Base-by-base conservation (phyloP, 805 yeast genomes). In the Yamadazyma sp. region DNA sequence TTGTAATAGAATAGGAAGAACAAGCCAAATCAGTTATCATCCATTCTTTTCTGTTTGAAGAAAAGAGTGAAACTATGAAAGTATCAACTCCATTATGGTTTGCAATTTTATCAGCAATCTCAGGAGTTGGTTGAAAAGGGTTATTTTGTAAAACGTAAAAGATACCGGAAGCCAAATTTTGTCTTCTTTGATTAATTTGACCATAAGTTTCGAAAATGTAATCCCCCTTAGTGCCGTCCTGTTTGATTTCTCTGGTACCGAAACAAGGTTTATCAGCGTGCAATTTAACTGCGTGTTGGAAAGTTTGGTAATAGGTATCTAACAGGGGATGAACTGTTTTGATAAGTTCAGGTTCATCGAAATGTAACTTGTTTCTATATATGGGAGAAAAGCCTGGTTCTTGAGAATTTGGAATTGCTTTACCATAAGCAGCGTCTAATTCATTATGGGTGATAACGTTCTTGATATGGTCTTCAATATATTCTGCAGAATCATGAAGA, bases 41-140 rank as follows among this genome's bases (percentile, higher is more conserved):
- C 93, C 93, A 84, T 56, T 83, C 86, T 7, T 73, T 65, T 31
- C 78, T 64, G 52, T 82, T 82, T 13, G 69, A 64, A 16, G 82
- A 70, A 53, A 75, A 74, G 13, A 82, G 48, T 1, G 82, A 64
- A 30, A 80, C 70, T 24, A 79, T 60, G 46, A 78, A 80, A 4
- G 65, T 52, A 30, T 43, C 45, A 6, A 5, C 5, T 2, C 24
- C 27, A 1, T 11, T 10, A 31, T 46, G 46, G 27, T 43, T 38
- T 9, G 46, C 47, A 31, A 65, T 53, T 30, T 55, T 55, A 8
- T 33, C 37, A 15, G 48, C 39, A 11, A 42, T 49, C 15, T 52
- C 47, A 17, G 55, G 48, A 13, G 55, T 48, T 11, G 48, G 48
- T 25, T 49, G 52, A 44, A 39, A 65, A 4, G 60, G 64, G 40